phyloP scores from a whole-genome alignment of 208 protist genomes.

The Trypanosoma vivax region DNA sequence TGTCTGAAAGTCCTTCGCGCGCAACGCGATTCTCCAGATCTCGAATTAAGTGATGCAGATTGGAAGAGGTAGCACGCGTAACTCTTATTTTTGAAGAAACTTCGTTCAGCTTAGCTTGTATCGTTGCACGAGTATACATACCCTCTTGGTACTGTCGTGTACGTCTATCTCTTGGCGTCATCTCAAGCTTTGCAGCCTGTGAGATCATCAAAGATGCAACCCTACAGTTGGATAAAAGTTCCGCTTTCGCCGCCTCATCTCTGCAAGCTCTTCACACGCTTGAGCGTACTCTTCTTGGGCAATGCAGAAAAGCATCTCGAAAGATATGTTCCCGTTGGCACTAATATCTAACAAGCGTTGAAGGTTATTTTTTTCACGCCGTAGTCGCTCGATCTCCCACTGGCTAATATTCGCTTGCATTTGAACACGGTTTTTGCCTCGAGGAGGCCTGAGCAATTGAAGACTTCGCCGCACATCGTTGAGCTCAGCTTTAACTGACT shows the following conservation, averaged over 20 bases:
- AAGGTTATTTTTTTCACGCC: constrained; percentile 25
- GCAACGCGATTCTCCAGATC: constrained; percentile 36
- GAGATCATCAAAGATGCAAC: constrained; percentile 56
- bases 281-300: constrained; percentile 41
- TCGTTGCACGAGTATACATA: constrained; percentile 47
- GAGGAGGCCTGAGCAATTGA: too few relatives aligned
- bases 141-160: constrained; percentile 57
- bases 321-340: not conserved
- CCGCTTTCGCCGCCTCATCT: constrained; percentile 31
- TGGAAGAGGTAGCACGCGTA: constrained; percentile 16
- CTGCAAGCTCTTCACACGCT: constrained; percentile 29
- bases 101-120: constrained; percentile 37
- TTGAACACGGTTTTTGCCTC: too few relatives aligned
- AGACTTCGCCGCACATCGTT: constrained; percentile 5
- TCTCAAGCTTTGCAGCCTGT: constrained; percentile 34
- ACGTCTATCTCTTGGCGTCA: constrained; percentile 26
- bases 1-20: constrained; percentile 17
- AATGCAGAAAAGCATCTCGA: constrained; percentile 28
- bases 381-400: constrained; percentile 19
- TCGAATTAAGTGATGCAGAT: constrained; percentile 32
- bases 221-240: constrained; percentile 50
- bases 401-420: not conserved
- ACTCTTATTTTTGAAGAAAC: constrained; percentile 25
- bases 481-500: too few relatives aligned
- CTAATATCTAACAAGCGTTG: constrained; percentile 17